Evolutionary conservation across 306 rosid species (phyloP).

Genomic region (Quercus wislizeni): DNA sequence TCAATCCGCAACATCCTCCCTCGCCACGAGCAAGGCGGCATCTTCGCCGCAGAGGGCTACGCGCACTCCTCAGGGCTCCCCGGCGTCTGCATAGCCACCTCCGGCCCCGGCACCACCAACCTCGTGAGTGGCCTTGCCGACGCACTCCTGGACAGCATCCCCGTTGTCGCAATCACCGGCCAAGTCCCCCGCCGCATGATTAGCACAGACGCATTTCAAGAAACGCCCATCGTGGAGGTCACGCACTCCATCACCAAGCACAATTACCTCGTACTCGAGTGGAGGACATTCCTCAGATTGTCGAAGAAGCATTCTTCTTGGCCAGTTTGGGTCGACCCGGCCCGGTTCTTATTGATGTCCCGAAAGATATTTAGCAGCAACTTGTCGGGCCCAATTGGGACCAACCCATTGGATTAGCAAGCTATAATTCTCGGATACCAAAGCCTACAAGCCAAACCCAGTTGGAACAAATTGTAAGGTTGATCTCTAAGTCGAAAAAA

Average conservation of each 20-base stretch:
- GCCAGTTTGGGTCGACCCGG: slow-evolving; percentile 85
- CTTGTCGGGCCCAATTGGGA: slow-evolving; percentile 74
- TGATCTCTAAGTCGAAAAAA: slow-evolving; percentile 54
- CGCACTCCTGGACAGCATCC: slow-evolving; percentile 69
- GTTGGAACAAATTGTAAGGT: slow-evolving; percentile 59
- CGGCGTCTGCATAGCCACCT: slow-evolving; percentile 88
- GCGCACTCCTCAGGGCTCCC: slow-evolving; percentile 77
- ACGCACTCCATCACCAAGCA: slow-evolving; percentile 86
- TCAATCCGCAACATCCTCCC: slow-evolving; percentile 71
- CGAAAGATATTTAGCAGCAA: slow-evolving; percentile 89
- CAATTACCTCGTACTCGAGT: slow-evolving; percentile 91
- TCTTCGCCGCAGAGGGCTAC: slow-evolving; percentile 87
- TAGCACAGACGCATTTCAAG: slow-evolving; percentile 92
- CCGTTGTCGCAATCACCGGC: slow-evolving; percentile 81
- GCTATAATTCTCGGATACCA: slow-evolving; percentile 67
- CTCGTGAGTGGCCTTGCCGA: slow-evolving; percentile 86
- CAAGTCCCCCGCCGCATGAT: slow-evolving; percentile 93
- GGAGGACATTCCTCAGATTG: slow-evolving; percentile 78
- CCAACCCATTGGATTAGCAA: slow-evolving; percentile 44
- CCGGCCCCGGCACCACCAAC: slow-evolving; percentile 93
- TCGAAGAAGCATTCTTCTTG: slow-evolving; percentile 64
- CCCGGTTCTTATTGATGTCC: slow-evolving; percentile 74
- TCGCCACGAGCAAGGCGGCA: slow-evolving; percentile 87
- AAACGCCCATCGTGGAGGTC: slow-evolving; percentile 88
- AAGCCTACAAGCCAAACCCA: slow-evolving; percentile 34